Conservation (phyloP, 2,329 filamentous ascomycete species). For the Pestalotiopsis sp. region DNA sequence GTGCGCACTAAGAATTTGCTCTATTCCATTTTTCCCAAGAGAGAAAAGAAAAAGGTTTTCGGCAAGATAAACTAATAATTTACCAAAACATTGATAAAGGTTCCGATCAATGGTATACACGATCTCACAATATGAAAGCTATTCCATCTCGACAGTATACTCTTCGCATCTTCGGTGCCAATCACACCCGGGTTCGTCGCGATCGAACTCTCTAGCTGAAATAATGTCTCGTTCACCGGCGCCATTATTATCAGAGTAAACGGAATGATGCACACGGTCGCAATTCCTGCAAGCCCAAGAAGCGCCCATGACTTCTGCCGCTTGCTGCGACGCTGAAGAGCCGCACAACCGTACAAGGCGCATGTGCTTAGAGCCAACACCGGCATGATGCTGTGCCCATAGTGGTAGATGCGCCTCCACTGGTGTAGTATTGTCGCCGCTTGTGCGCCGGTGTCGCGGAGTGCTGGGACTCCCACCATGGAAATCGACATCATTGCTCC, state of each 20-base stretch:
- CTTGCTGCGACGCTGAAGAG: constrained; percentile 4
- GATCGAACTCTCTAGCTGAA: constrained; percentile 19
- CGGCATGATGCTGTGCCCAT: constrained; percentile 31
- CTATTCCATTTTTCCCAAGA: too few relatives aligned
- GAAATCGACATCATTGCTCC: constrained; percentile 23
- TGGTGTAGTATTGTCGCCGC: constrained; percentile 27
- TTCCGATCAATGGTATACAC: too few relatives aligned
- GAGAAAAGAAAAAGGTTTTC: too few relatives aligned
- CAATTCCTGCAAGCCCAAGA: constrained; percentile 20
- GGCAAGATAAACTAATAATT: too few relatives aligned
- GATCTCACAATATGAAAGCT: too few relatives aligned
- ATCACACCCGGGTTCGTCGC: neutral
- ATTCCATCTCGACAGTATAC: too few relatives aligned
- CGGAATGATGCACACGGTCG: constrained; percentile 34
- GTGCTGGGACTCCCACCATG: constrained; percentile 30
- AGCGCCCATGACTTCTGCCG: constrained; percentile 20
- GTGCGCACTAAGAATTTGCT: too few relatives aligned
- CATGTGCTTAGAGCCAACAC: constrained; percentile 21
- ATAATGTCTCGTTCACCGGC: constrained; percentile 33
- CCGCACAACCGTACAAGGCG: neutral
- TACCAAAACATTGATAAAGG: too few relatives aligned
- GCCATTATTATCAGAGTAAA: constrained; percentile 38
- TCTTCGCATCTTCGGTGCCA: too few relatives aligned
- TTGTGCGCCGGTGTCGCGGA: constrained; percentile 29
- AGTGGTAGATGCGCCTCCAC: constrained; percentile 35